Evolutionary conservation across 2,329 filamentous ascomycete species (phyloP).

Genomic region (Epichloe festucae): DNA sequence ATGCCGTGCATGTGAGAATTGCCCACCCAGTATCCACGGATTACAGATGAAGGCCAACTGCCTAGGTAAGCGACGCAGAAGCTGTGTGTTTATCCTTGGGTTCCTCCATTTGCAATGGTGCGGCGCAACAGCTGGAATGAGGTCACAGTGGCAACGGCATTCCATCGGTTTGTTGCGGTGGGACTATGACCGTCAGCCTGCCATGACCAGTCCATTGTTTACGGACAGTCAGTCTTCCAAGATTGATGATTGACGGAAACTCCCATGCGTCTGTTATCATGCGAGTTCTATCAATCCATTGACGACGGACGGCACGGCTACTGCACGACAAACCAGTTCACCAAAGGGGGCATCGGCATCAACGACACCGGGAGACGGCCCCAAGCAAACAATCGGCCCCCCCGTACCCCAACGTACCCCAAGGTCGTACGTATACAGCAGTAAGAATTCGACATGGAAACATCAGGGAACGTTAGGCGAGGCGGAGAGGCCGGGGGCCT

Average conservation of each 20-base stretch:
- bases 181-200: not conserved
- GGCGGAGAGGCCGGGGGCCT: conserved; percentile 10
- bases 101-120: conserved; percentile 5
- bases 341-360: not conserved
- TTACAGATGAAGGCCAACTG: no score
- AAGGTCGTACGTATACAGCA: not conserved
- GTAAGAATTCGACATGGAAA: not conserved
- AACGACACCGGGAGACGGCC: not conserved
- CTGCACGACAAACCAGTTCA: not conserved
- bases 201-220: conserved; percentile 1
- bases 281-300: not conserved
- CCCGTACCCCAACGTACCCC: not conserved
- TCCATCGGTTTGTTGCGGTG: conserved; percentile 19
- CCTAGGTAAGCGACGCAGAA: no score
- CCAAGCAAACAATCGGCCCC: not conserved
- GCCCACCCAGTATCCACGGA: not conserved
- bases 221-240: not conserved
- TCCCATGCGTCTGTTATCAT: not conserved
- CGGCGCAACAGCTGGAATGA: conserved; percentile 20
- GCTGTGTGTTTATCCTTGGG: no score
- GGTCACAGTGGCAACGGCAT: conserved; percentile 25
- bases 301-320: not conserved
- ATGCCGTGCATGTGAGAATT: not conserved
- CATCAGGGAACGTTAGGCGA: not conserved
- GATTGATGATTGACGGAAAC: not conserved